Evolutionary conservation across 2,329 filamentous ascomycete species (phyloP).

Genomic region (Cladophialophora chaetospira): DNA sequence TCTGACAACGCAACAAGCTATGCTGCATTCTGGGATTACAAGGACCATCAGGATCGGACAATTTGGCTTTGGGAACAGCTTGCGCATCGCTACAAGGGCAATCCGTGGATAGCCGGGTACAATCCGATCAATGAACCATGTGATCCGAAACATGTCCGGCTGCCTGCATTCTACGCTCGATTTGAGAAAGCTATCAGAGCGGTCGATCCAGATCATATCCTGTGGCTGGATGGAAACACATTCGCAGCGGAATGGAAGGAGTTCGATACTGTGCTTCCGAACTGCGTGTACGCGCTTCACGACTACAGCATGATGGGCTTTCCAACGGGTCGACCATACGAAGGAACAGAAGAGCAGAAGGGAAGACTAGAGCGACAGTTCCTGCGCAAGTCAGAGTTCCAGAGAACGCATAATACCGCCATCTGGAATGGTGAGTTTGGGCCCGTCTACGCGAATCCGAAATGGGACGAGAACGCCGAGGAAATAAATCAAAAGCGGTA

Average conservation of each 20-base stretch:
- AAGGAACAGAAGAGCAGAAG: constrained; percentile 47
- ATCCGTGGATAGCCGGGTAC: constrained; percentile 55
- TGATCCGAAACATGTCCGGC: constrained; percentile 50
- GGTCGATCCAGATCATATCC: constrained; percentile 51
- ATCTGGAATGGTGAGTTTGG: constrained; percentile 60
- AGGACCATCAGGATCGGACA: constrained; percentile 53
- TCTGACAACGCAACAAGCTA: constrained; percentile 50
- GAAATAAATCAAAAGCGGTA: constrained; percentile 45
- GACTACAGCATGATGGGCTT: constrained; percentile 45
- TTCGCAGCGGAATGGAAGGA: constrained; percentile 50
- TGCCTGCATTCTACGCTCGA: constrained; percentile 51
- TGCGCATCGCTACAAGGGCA: constrained; percentile 47
- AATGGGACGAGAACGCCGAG: constrained; percentile 26
- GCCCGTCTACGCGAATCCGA: constrained; percentile 43
- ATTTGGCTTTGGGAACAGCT: constrained; percentile 54
- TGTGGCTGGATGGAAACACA: constrained; percentile 50
- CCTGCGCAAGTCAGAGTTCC: constrained; percentile 52
- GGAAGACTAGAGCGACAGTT: constrained; percentile 46
- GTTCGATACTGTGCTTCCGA: constrained; percentile 41
- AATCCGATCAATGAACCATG: constrained; percentile 57
- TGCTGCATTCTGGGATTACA: constrained; percentile 55
- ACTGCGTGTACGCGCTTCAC: constrained; percentile 43
- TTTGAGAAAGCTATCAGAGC: constrained; percentile 50
- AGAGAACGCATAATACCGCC: constrained; percentile 44
- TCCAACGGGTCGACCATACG: constrained; percentile 44